A percentile compares a stretch with the other conserved stretches of the same genome.
Evolutionary conservation across 2,329 filamentous ascomycete genomes (phyloP).

Genomic region (Emmonsiellopsis sp.): DNA sequence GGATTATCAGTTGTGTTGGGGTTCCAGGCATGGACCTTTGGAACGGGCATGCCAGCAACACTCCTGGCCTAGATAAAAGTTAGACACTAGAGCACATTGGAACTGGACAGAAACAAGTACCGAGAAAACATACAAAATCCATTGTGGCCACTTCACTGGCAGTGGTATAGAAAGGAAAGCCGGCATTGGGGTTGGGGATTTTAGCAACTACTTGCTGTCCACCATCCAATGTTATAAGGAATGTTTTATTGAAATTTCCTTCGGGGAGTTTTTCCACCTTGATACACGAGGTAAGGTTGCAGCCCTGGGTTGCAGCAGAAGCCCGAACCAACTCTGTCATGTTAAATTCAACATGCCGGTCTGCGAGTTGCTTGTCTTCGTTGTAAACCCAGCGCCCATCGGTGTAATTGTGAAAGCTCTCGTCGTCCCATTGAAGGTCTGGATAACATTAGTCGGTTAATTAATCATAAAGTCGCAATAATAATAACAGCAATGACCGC

Average conservation of each 20-base stretch:
- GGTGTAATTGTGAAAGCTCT: constrained; percentile 2
- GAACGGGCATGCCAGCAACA: not conserved
- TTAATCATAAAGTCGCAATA: too few relatives aligned
- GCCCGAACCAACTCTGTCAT: constrained; percentile 2
- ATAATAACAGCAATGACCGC: too few relatives aligned
- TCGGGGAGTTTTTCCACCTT: constrained; percentile 6
- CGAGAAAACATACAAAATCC: constrained; percentile 1
- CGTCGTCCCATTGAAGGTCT: constrained; percentile 6
- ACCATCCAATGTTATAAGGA: constrained; percentile 7
- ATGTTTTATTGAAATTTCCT: constrained; percentile 9
- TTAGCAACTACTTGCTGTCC: constrained; percentile 9
- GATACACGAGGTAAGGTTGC: not conserved
- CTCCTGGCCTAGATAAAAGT: not conserved
- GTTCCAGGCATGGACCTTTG: not conserved
- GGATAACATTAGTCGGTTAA: not conserved
- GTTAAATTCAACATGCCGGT: not conserved
- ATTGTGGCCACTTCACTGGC: constrained; percentile 10
- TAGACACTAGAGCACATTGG: not conserved
- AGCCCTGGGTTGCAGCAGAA: not conserved
- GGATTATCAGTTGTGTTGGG: not conserved
- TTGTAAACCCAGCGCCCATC: constrained; percentile 3
- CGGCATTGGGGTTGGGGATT: constrained; percentile 13
- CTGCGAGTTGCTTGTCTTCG: constrained; percentile 3
- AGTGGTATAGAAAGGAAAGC: constrained; percentile 7
- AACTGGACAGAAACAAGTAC: not conserved